Evolutionary conservation across 2,329 filamentous ascomycete species (phyloP).

Genomic region (Diaporthe ilicicola): DNA sequence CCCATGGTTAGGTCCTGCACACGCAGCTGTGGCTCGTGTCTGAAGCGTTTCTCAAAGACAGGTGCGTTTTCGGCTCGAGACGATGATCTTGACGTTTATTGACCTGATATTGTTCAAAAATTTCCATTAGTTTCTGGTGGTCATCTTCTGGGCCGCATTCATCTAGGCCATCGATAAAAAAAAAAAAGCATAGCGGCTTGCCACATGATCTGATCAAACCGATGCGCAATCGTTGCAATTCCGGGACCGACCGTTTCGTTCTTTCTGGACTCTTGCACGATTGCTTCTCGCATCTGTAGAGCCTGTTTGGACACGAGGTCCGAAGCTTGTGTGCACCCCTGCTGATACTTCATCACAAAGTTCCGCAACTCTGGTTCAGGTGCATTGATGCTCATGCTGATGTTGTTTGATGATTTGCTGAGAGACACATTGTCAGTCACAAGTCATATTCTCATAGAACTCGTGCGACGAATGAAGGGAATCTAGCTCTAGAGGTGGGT

Average conservation of each 20-base stretch:
- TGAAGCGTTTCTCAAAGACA: neutral
- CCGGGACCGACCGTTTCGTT: conserved; percentile 27
- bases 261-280: neutral
- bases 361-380: neutral
- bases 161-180: conserved; percentile 34
- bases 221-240: neutral
- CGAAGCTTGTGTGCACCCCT: rapidly evolving
- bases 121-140: neutral
- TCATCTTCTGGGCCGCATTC: neutral
- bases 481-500: neutral
- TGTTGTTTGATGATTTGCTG: neutral
- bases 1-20: neutral
- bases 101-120: rapidly evolving
- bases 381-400: neutral
- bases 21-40: neutral
- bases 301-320: neutral
- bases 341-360: neutral
- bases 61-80: neutral
- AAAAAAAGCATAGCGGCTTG: conserved; percentile 32
- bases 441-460: no score
- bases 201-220: neutral
- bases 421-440: neutral
- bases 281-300: neutral
- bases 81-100: neutral
- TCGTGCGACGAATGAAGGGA: neutral